Conservation (phyloP, 768 basidiomycete genomes). For the Lactarius hengduanensis region DNA sequence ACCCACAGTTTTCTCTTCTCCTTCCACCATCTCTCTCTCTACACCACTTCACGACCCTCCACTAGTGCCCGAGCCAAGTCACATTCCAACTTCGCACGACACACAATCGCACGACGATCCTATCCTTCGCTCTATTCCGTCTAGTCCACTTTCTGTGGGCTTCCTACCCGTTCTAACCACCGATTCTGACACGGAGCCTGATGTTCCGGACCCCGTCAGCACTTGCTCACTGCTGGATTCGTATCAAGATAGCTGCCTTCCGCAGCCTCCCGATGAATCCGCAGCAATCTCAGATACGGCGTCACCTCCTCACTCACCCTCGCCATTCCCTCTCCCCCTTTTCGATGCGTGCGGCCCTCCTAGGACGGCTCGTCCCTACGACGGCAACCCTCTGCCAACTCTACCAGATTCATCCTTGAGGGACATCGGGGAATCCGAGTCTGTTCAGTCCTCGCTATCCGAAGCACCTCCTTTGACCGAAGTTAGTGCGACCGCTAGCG, state of each 20-base stretch:
- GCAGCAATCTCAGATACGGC: conserved; percentile 1
- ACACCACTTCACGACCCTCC: background rate
- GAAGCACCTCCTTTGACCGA: conserved; percentile 8
- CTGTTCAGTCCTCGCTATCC: background rate
- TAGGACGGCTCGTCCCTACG: background rate
- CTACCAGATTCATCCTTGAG: conserved; percentile 1
- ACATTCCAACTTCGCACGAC: conserved; percentile 1
- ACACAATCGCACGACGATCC: conserved; percentile 6
- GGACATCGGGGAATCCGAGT: background rate
- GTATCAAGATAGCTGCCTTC: conserved; percentile 4
- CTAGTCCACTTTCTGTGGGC: conserved; percentile 4
- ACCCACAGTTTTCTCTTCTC: background rate
- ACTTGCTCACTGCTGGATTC: background rate
- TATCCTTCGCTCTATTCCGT: conserved; percentile 5
- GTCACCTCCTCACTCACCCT: conserved; percentile 10
- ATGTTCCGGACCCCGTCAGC: background rate
- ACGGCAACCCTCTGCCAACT: background rate
- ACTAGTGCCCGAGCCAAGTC: background rate
- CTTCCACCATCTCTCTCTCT: background rate
- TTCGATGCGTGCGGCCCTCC: background rate
- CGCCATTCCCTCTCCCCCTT: background rate
- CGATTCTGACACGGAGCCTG: background rate
- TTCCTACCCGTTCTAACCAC: conserved; percentile 1
- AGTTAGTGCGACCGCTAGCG: background rate
- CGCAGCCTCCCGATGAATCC: background rate